phyloP scores from a whole-genome alignment of 2,329 filamentous ascomycete species.

The Penicillium corylophilum region DNA sequence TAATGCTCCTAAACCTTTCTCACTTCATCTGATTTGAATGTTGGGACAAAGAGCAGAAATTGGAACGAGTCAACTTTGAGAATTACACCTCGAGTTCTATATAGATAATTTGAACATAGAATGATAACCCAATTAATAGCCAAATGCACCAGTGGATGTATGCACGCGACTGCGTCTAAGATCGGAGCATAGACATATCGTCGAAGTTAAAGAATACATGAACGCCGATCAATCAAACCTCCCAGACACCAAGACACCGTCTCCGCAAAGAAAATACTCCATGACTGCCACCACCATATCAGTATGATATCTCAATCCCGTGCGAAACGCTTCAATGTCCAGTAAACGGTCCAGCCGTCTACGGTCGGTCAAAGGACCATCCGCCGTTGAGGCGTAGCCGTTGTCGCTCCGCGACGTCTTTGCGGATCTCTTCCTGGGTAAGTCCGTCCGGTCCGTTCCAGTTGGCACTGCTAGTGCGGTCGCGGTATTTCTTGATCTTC shows the following conservation, averaged over 20 bases:
- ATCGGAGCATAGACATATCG: background rate
- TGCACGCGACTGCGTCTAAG: conserved; percentile 10
- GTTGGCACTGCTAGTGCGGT: conserved; percentile 89
- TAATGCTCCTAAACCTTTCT: too few relatives aligned
- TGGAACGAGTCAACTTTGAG: background rate
- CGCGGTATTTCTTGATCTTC: conserved; percentile 84
- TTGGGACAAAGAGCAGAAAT: background rate
- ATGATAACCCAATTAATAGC: conserved; percentile 11
- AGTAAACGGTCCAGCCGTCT: background rate
- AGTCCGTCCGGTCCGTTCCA: conserved; percentile 81
- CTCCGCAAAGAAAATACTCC: conserved; percentile 7
- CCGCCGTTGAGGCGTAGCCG: conserved; percentile 78
- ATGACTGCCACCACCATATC: conserved; percentile 4
- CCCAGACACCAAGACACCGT: conserved; percentile 12
- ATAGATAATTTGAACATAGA: background rate
- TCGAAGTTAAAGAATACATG: conserved; percentile 6
- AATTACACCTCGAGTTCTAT: background rate
- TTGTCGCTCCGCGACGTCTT: conserved; percentile 76
- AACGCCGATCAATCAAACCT: conserved; percentile 13
- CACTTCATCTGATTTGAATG: background rate
- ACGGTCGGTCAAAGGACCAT: conserved; percentile 66
- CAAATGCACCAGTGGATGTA: conserved; percentile 16
- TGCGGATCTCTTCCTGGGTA: conserved; percentile 82
- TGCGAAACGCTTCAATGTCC: conserved; percentile 1
- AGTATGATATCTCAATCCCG: conserved; percentile 6